Percentiles rank a stretch among this genome's conserved stretches.
phyloP scores from a whole-genome alignment of 495 filamentous ascomycete species.

The Aspergillus nanangensis region DNA sequence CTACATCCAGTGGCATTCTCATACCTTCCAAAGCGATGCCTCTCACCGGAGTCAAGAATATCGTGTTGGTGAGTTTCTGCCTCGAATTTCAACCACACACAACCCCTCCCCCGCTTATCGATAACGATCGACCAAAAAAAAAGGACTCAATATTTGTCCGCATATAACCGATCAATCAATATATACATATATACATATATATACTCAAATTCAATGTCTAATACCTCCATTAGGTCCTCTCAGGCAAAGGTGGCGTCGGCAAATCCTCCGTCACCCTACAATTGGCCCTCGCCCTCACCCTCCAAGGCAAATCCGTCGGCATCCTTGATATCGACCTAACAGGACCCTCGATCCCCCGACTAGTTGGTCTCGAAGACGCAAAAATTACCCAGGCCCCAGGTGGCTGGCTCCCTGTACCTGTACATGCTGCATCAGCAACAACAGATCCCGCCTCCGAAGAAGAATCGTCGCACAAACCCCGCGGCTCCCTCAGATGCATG shows the following conservation, averaged over 20 bases:
- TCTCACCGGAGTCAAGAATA: slow-evolving; percentile 49
- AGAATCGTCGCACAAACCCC: slow-evolving; percentile 5
- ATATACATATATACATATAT: neutral
- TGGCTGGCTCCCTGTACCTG: slow-evolving; percentile 84
- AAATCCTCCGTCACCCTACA: slow-evolving; percentile 97
- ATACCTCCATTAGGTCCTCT: slow-evolving; percentile 56
- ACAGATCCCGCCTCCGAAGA: slow-evolving; percentile 19
- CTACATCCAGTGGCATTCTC: neutral
- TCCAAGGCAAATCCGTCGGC: slow-evolving; percentile 79
- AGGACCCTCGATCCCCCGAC: slow-evolving; percentile 90
- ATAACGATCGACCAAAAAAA: too few species aligned
- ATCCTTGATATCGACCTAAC: slow-evolving; percentile 96
- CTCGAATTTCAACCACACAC: neutral
- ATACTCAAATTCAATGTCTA: neutral
- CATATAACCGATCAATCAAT: too few species aligned
- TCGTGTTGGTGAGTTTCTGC: slow-evolving; percentile 39
- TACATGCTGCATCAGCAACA: slow-evolving; percentile 44
- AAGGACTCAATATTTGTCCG: too few species aligned
- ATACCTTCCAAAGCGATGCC: slow-evolving; percentile 27
- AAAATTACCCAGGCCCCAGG: slow-evolving; percentile 86
- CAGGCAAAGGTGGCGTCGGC: slow-evolving; percentile 95
- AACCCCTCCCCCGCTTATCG: slow-evolving; percentile 36
- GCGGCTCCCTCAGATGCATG: slow-evolving; percentile 79
- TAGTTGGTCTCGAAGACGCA: slow-evolving; percentile 81
- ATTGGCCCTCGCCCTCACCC: slow-evolving; percentile 83